These are phyloP conservation scores for Ogataea methylovora DNA, from an alignment of 805 yeast genomes.

Conservation along the genomic window DNA sequence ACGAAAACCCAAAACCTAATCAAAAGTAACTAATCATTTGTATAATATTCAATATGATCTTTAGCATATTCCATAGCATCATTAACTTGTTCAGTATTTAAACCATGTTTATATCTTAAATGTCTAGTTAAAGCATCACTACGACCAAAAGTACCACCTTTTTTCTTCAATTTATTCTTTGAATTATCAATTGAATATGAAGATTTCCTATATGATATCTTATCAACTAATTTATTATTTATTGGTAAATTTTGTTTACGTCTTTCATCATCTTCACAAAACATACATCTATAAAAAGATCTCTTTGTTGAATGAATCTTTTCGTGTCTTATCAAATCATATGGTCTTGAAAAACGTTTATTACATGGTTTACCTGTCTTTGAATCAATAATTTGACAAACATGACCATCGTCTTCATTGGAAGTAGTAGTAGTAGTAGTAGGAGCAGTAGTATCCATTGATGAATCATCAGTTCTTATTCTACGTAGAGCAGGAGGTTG, in stretches of 20 bases:
- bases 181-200: slow-evolving; percentile 22
- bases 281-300: slow-evolving; percentile 77
- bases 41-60: slow-evolving; percentile 61
- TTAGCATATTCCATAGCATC: slow-evolving; percentile 69
- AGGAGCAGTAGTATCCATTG: too few species aligned
- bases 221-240: slow-evolving; percentile 36
- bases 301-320: slow-evolving; percentile 89
- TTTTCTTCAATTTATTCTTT: slow-evolving; percentile 5
- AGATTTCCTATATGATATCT: slow-evolving; percentile 18
- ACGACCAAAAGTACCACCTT: slow-evolving; percentile 62
- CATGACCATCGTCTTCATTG: slow-evolving; percentile 28
- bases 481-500: too few species aligned
- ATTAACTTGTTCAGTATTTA: slow-evolving; percentile 57
- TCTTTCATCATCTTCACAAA: slow-evolving; percentile 69
- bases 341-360: slow-evolving; percentile 86
- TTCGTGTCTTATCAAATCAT: slow-evolving; percentile 91
- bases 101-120: slow-evolving; percentile 82
- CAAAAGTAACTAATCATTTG: slow-evolving; percentile 9
- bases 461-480: background rate
- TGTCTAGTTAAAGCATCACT: slow-evolving; percentile 94
- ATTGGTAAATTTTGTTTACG: slow-evolving; percentile 31
- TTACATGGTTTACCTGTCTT: slow-evolving; percentile 57
- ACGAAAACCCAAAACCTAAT: background rate
- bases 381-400: slow-evolving; percentile 54
- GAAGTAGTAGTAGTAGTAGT: too few species aligned